These are phyloP conservation scores for Pseudogymnoascus sp. DNA, from an alignment of 2,329 filamentous ascomycete genomes.

Conservation along the genomic window DNA sequence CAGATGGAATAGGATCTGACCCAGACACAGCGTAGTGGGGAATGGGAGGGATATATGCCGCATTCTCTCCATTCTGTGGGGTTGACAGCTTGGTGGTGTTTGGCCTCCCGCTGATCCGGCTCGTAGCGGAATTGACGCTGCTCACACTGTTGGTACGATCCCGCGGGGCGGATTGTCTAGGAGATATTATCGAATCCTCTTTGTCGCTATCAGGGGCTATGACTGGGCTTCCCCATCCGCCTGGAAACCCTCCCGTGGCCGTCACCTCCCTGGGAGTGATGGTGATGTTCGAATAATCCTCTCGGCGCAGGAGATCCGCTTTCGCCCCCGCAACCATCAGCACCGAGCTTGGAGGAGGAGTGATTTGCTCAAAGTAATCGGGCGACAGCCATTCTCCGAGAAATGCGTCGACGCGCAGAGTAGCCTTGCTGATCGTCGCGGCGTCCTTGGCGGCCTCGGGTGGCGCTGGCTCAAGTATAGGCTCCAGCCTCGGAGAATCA, in stretches of 20 bases:
- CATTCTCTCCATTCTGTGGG: slow-evolving; percentile 20
- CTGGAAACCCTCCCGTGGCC: slow-evolving; percentile 30
- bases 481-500: slow-evolving; percentile 23
- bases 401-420: slow-evolving; percentile 81
- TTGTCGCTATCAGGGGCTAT: slow-evolving; percentile 21
- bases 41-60: slow-evolving; percentile 63
- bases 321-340: slow-evolving; percentile 88
- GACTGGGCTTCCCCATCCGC: slow-evolving; percentile 30
- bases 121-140: slow-evolving; percentile 19
- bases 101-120: neutral
- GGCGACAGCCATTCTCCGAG: slow-evolving; percentile 92
- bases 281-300: slow-evolving; percentile 50
- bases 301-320: slow-evolving; percentile 71
- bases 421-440: slow-evolving; percentile 43
- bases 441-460: slow-evolving; percentile 15
- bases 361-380: slow-evolving; percentile 89
- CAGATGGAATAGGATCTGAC: slow-evolving; percentile 73
- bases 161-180: slow-evolving; percentile 10
- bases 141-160: slow-evolving; percentile 30
- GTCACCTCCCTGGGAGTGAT: slow-evolving; percentile 21
- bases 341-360: slow-evolving; percentile 74
- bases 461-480: slow-evolving; percentile 24
- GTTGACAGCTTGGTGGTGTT: neutral
- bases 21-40: slow-evolving; percentile 78
- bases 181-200: slow-evolving; percentile 22